Percentiles rank a stretch among this genome's conserved stretches.
phyloP scores from a whole-genome alignment of 768 basidiomycete genomes.

The Serendipita indica region DNA sequence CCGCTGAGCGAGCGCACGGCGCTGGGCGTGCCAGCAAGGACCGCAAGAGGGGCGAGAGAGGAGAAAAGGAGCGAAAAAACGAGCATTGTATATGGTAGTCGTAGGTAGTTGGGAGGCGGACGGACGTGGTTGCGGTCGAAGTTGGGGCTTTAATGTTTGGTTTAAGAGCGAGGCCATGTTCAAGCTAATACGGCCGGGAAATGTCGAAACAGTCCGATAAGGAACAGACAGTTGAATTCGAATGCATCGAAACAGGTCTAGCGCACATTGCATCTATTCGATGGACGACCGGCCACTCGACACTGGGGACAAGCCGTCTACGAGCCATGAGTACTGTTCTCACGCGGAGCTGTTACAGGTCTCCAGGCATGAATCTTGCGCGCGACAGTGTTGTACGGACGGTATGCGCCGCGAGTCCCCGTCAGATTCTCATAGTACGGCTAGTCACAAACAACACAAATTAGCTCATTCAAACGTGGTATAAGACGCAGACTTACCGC shows the following conservation, averaged over 20 bases:
- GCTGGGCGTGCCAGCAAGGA: background rate
- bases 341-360: slow-evolving; percentile 48
- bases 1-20: background rate
- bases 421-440: slow-evolving; percentile 81
- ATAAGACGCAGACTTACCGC: too few species aligned
- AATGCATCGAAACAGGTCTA: too few species aligned
- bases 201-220: background rate
- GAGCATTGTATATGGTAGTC: background rate
- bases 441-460: too few species aligned
- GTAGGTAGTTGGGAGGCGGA: background rate
- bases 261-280: background rate
- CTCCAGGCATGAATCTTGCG: slow-evolving; percentile 79
- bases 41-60: background rate
- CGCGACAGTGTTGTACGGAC: slow-evolving; percentile 69
- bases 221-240: background rate
- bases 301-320: background rate
- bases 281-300: background rate
- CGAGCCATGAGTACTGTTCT: background rate
- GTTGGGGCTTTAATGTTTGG: background rate
- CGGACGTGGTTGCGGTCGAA: slow-evolving; percentile 1
- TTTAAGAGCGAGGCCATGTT: background rate
- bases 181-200: background rate
- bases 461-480: too few species aligned
- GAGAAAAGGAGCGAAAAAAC: background rate
- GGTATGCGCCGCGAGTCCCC: slow-evolving; percentile 83